Base-by-base conservation (phyloP, 306 rosid genomes). In the Acacia acuminata region DNA sequence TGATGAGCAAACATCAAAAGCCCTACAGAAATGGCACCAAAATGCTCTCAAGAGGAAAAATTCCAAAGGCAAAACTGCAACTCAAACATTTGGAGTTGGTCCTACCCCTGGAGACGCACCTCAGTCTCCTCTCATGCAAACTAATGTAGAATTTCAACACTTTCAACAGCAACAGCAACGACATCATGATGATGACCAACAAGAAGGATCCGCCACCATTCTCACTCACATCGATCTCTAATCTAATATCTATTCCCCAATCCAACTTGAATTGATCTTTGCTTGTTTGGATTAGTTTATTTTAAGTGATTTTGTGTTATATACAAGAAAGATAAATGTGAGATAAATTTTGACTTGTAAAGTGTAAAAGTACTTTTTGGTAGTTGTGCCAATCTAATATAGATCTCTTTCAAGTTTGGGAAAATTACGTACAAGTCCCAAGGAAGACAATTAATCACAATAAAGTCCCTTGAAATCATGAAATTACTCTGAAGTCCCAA, bases 1-100 rank as follows among this genome's bases (percentile, higher is more conserved):
- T 51, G 99, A 96, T 25, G 98, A 96, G 0, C 97, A 96, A 87
- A 96, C 99, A 56, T 92, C 97, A 17, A 94, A 83, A 85, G 99
- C 99, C 0, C 61, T 96, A 61, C 89, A 84, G 81, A 63, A 81
- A 43, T 96, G 99, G 99, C 99, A 88, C 48, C 86, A 85, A 80
- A 92, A 92, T 43, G 99, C 98, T 32, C 79, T 87, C 10, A 89
- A 88, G 87, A 95, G 86, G 91, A 87, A 83, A 75, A 53, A 7
- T 9, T 91, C 86, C 0, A 86, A 73, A 45, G 84, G 78, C 47
- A 79, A 65, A 10, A 5, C 71, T 4, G 82, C 87, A n/a, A 5
- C 58, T 71, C 38, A 19, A 7, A 71, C 36, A 7, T 44, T 45
- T 22, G 58, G 76, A n/a, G 55, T 1, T 44, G 22, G 1, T 8